A percentile compares a stretch with the other conserved stretches of the same genome.
phyloP scores from a whole-genome alignment of 257 asterid species.

The Plantago ovata region DNA sequence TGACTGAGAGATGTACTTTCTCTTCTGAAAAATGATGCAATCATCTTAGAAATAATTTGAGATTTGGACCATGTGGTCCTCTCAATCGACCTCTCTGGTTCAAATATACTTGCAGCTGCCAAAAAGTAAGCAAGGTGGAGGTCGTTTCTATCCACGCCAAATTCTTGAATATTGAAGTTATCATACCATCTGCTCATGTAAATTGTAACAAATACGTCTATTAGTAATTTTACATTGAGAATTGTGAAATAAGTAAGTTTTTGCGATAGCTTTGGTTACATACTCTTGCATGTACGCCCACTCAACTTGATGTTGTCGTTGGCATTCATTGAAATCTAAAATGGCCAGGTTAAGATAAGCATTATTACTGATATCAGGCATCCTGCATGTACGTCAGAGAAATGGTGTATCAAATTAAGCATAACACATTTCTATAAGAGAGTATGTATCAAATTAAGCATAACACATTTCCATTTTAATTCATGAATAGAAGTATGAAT shows the following conservation, averaged over 20 bases:
- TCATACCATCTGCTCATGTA: slow-evolving; percentile 33
- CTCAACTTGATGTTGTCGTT: slow-evolving; percentile 45
- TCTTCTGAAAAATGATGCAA: slow-evolving; percentile 19
- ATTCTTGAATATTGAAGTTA: slow-evolving; percentile 20
- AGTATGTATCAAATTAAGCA: too few species aligned
- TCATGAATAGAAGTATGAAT: too few species aligned
- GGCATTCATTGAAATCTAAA: slow-evolving; percentile 45
- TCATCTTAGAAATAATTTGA: slow-evolving; percentile 24
- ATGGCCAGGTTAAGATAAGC: slow-evolving; percentile 37
- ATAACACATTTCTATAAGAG: too few species aligned
- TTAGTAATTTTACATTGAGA: too few species aligned
- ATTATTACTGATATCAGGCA: slow-evolving; percentile 36
- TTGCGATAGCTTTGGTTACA: not conserved
- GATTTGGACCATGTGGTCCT: slow-evolving; percentile 41
- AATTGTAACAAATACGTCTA: too few species aligned
- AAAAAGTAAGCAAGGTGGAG: slow-evolving; percentile 35
- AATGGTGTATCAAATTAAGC: too few species aligned
- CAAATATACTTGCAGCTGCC: slow-evolving; percentile 36
- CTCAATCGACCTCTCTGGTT: slow-evolving; percentile 34
- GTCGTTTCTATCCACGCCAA: slow-evolving; percentile 31
- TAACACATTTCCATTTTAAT: too few species aligned
- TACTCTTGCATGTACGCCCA: slow-evolving; percentile 36
- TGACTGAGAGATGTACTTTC: slow-evolving; percentile 2
- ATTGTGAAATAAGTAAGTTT: not conserved
- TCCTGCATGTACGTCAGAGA: not conserved